A percentile compares a stretch with the other conserved stretches of the same genome.
Evolutionary conservation across 2,329 filamentous ascomycete species (phyloP).

Genomic region (Microdochium trichocladiopsis): DNA sequence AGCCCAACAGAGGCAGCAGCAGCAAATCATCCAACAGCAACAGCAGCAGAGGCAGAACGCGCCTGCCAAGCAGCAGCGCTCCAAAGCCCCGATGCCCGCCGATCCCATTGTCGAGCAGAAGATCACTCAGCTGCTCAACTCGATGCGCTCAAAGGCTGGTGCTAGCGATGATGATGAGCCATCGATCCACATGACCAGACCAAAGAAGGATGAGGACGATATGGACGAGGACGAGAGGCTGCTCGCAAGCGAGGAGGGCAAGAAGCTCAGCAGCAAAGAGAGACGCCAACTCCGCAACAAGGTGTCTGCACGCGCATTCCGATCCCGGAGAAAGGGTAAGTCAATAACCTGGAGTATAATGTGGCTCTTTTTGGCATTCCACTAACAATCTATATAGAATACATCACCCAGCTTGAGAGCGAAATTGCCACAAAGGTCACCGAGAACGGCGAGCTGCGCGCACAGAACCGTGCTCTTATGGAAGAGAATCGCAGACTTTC

Average conservation of each 20-base stretch:
- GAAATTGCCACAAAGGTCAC: slow-evolving; percentile 80
- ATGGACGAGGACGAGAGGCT: slow-evolving; percentile 98
- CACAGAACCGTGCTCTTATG: slow-evolving; percentile 72
- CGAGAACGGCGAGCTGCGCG: slow-evolving; percentile 74
- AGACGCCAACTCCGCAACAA: slow-evolving; percentile 97
- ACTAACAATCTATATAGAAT: slow-evolving; percentile 55
- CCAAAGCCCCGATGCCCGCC: slow-evolving; percentile 43
- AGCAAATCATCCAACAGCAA: slow-evolving; percentile 54
- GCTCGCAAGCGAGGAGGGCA: slow-evolving; percentile 93
- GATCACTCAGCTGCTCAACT: slow-evolving; percentile 85
- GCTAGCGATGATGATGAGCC: slow-evolving; percentile 45
- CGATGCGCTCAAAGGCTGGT: slow-evolving; percentile 72
- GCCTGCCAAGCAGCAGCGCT: slow-evolving; percentile 33
- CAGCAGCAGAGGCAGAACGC: slow-evolving; percentile 37
- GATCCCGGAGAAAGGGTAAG: slow-evolving; percentile 95
- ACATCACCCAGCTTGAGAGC: slow-evolving; percentile 87
- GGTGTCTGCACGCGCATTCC: slow-evolving; percentile 94
- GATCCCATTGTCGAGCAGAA: slow-evolving; percentile 82
- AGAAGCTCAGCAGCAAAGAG: slow-evolving; percentile 98
- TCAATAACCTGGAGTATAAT: too few relatives aligned
- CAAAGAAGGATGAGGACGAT: slow-evolving; percentile 92
- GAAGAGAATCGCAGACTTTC: slow-evolving; percentile 80
- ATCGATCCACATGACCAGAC: slow-evolving; percentile 61
- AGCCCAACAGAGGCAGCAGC: slow-evolving; percentile 60
- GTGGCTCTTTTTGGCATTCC: too few relatives aligned